Conservation (phyloP, 768 basidiomycete species). For the Lactifluus piperatus region DNA sequence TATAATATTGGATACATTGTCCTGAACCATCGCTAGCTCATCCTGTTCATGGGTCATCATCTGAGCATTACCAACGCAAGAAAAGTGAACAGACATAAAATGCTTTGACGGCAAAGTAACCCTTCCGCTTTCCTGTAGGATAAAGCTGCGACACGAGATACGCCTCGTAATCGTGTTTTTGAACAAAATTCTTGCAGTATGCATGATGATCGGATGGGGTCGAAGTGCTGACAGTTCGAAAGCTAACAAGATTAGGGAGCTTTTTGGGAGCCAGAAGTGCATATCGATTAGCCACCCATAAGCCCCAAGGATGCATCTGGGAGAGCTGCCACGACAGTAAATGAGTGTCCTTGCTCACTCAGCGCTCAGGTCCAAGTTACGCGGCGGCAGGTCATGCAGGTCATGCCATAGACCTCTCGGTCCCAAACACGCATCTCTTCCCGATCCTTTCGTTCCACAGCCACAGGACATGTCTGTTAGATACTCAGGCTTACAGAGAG, state of each 20-base stretch:
- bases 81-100: constrained; percentile 56
- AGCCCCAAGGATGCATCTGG: constrained; percentile 3
- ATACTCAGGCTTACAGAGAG: constrained; percentile 43
- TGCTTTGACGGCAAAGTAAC: constrained; percentile 72
- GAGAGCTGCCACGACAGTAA: not conserved
- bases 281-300: not conserved
- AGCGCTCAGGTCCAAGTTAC: not conserved
- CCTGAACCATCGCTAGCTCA: constrained; percentile 70
- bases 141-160: constrained; percentile 65
- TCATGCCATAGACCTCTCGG: too few relatives aligned
- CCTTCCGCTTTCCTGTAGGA: constrained; percentile 52
- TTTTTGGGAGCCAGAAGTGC: not conserved
- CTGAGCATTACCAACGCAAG: not conserved
- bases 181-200: constrained; percentile 67
- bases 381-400: not conserved
- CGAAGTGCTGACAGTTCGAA: constrained; percentile 9
- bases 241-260: not conserved
- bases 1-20: constrained; percentile 59
- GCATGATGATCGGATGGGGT: constrained; percentile 34
- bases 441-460: not conserved
- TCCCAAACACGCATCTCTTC: not conserved
- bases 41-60: constrained; percentile 35
- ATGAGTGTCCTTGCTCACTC: too few relatives aligned
- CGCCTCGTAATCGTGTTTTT: constrained; percentile 76
- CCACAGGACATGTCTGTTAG: constrained; percentile 23